These are phyloP conservation scores for Liquidambar formosana DNA, from an alignment of 164 flowering plant species.

Conservation along the genomic window DNA sequence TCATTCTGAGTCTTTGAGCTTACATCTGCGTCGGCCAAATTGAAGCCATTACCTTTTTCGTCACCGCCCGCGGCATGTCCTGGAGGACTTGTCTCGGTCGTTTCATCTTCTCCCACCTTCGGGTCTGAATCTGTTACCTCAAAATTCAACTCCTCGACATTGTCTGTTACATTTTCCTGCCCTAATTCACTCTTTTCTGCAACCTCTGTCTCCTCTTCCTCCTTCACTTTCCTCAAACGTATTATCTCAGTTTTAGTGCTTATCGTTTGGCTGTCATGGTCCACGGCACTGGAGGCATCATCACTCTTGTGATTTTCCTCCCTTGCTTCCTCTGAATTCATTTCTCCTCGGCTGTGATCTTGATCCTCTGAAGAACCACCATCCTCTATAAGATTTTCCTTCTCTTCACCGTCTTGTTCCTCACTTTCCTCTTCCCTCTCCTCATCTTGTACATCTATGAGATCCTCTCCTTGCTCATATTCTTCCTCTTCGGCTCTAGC, in stretches of 20 bases:
- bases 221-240: slow-evolving; percentile 7
- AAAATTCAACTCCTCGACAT: not conserved
- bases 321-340: slow-evolving; percentile 41
- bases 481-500: slow-evolving; percentile 38
- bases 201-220: too few relatives aligned
- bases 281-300: slow-evolving; percentile 43
- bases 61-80: not conserved
- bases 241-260: not conserved
- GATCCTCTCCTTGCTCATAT: slow-evolving; percentile 27
- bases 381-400: slow-evolving; percentile 21
- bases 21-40: not conserved
- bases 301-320: slow-evolving; percentile 62
- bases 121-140: not conserved
- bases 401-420: slow-evolving; percentile 18
- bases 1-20: not conserved
- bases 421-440: slow-evolving; percentile 31
- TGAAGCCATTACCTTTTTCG: not conserved
- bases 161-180: not conserved
- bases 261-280: slow-evolving; percentile 7
- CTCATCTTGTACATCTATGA: slow-evolving; percentile 35
- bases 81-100: not conserved
- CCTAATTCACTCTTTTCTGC: too few relatives aligned
- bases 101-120: not conserved
- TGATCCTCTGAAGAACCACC: slow-evolving; percentile 28
- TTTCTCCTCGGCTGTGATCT: slow-evolving; percentile 32